phyloP scores from a whole-genome alignment of 148 eudicot species.

The Bassia scoparia region DNA sequence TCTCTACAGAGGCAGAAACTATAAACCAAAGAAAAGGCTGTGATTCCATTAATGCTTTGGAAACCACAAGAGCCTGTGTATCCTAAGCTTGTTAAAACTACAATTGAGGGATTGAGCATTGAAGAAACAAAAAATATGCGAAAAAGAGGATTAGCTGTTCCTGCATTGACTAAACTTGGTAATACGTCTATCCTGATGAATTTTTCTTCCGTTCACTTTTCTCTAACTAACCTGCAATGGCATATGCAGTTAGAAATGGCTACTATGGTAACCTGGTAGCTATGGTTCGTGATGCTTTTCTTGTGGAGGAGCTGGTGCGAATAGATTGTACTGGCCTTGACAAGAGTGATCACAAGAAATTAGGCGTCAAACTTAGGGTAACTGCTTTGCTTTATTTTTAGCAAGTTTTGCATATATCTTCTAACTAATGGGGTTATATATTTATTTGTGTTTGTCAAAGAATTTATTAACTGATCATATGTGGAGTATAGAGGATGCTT shows the following conservation, averaged over 20 bases:
- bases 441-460: no score
- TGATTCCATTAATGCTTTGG: slow-evolving; percentile 90
- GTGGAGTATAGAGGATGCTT: not conserved
- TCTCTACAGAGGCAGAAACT: slow-evolving; percentile 85
- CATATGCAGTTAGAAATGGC: slow-evolving; percentile 76
- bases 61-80: slow-evolving; percentile 89
- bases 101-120: slow-evolving; percentile 80
- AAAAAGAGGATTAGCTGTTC: slow-evolving; percentile 70
- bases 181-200: slow-evolving; percentile 10
- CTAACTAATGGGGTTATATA: not conserved
- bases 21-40: slow-evolving; percentile 65
- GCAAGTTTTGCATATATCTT: not conserved
- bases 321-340: slow-evolving; percentile 84
- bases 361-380: slow-evolving; percentile 89
- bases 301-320: slow-evolving; percentile 68
- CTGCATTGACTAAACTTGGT: slow-evolving; percentile 82
- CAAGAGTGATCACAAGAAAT: slow-evolving; percentile 77
- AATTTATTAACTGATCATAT: not conserved
- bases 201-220: not conserved
- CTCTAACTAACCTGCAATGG: slow-evolving; percentile 18
- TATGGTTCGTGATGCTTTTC: slow-evolving; percentile 97
- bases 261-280: slow-evolving; percentile 82
- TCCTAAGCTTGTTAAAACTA: slow-evolving; percentile 83
- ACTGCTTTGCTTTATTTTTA: slow-evolving; percentile 7
- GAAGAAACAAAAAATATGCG: slow-evolving; percentile 85